Conservation (phyloP, 306 rosid species). For the Rosa lucieae region DNA sequence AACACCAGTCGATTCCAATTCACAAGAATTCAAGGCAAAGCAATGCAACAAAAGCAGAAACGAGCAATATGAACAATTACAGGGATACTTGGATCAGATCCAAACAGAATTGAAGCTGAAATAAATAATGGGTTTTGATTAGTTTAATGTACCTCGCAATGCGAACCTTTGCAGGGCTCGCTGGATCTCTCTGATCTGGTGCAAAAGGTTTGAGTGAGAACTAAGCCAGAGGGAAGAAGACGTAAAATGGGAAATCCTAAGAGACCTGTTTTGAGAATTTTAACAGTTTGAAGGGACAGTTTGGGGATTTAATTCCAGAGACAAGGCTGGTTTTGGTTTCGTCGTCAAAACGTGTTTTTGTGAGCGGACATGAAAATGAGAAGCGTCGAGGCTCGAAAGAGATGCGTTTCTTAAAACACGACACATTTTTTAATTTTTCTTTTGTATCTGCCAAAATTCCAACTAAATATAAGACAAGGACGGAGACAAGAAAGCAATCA, state of each 20-base stretch:
- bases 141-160: slow-evolving; percentile 20
- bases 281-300: not conserved
- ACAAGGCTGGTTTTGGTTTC: slow-evolving; percentile 4
- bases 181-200: slow-evolving; percentile 54
- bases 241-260: slow-evolving; percentile 16
- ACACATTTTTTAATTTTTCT: not conserved
- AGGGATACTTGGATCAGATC: slow-evolving; percentile 39
- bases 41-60: not conserved
- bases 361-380: not conserved
- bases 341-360: slow-evolving; percentile 11
- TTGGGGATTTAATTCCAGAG: not conserved
- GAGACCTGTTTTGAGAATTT: not conserved
- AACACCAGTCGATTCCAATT: slow-evolving; percentile 13
- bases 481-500: too few relatives aligned
- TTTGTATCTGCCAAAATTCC: not conserved
- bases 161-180: slow-evolving; percentile 40
- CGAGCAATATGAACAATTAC: slow-evolving; percentile 8
- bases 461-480: not conserved
- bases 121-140: slow-evolving; percentile 12
- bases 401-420: not conserved
- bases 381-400: not conserved
- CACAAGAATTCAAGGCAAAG: slow-evolving; percentile 18
- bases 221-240: slow-evolving; percentile 15
- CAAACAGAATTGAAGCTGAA: slow-evolving; percentile 17
- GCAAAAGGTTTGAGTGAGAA: slow-evolving; percentile 39